These are phyloP conservation scores for Chiua virens DNA, from an alignment of 768 basidiomycete genomes.

Conservation along the genomic window DNA sequence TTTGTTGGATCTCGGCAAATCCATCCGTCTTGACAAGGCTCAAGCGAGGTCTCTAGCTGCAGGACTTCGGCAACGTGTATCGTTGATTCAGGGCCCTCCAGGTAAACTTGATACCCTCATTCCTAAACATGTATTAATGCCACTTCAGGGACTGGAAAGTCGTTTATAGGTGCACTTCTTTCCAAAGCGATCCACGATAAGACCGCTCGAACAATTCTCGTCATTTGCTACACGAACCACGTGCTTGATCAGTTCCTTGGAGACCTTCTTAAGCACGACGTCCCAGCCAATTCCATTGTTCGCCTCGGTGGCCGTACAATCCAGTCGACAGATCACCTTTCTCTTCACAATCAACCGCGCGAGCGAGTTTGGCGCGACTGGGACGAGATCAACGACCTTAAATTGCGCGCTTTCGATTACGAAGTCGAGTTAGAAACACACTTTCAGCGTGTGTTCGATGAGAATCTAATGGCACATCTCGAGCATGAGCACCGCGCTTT, in stretches of 20 bases:
- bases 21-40: constrained; percentile 50
- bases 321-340: constrained; percentile 42
- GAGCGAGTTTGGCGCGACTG: constrained; percentile 35
- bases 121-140: neutral
- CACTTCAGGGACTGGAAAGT: constrained; percentile 64
- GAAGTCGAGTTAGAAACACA: constrained; percentile 22
- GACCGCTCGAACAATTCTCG: constrained; percentile 50
- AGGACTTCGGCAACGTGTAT: constrained; percentile 55
- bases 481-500: constrained; percentile 52
- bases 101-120: constrained; percentile 39
- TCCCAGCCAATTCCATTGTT: constrained; percentile 47
- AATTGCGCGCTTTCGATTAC: constrained; percentile 16
- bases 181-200: constrained; percentile 56
- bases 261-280: constrained; percentile 59
- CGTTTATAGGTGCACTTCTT: constrained; percentile 65
- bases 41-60: constrained; percentile 48
- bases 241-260: constrained; percentile 69
- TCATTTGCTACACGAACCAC: constrained; percentile 73
- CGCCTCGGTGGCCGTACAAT: constrained; percentile 59
- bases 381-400: constrained; percentile 42
- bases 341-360: constrained; percentile 40
- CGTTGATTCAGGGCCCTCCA: constrained; percentile 71
- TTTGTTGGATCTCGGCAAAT: constrained; percentile 36
- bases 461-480: constrained; percentile 38
- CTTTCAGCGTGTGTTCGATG: constrained; percentile 31